phyloP scores from a whole-genome alignment of 495 filamentous ascomycete genomes.

The Hyaloscypha hepaticicola region DNA sequence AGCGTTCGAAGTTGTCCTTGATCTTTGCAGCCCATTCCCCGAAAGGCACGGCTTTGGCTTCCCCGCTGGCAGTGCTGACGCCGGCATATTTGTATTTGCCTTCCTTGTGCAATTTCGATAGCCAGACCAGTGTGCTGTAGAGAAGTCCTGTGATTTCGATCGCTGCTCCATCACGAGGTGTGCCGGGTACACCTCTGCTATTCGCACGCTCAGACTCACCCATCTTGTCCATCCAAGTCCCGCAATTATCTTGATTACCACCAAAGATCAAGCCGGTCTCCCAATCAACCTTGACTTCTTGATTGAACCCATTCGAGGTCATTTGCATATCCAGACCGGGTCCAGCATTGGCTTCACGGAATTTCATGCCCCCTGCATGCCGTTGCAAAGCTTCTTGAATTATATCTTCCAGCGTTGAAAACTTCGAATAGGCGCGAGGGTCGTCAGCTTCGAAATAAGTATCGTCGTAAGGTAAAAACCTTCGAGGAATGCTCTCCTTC shows the following conservation, averaged over 20 bases:
- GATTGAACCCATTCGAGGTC: slow-evolving; percentile 87
- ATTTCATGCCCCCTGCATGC: slow-evolving; percentile 85
- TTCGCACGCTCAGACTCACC: slow-evolving; percentile 91
- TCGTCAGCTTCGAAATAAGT: slow-evolving; percentile 85
- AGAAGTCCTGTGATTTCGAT: slow-evolving; percentile 92
- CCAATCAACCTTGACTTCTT: slow-evolving; percentile 91
- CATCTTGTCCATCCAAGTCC: slow-evolving; percentile 99
- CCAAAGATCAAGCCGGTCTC: slow-evolving; percentile 89
- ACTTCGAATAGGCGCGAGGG: slow-evolving; percentile 76
- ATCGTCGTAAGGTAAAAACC: slow-evolving; percentile 96
- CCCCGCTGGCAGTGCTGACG: slow-evolving; percentile 51
- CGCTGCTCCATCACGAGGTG: slow-evolving; percentile 91
- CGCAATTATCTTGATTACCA: slow-evolving; percentile 91
- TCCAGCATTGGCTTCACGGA: slow-evolving; percentile 93
- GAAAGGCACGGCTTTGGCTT: slow-evolving; percentile 63
- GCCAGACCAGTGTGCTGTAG: slow-evolving; percentile 86
- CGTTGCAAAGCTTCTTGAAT: slow-evolving; percentile 91
- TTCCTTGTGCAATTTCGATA: slow-evolving; percentile 59
- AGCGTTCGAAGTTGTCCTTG: slow-evolving; percentile 82
- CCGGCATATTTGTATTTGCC: slow-evolving; percentile 69
- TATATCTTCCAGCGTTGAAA: slow-evolving; percentile 79
- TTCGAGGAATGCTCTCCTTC: slow-evolving; percentile 71
- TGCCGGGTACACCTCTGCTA: slow-evolving; percentile 93
- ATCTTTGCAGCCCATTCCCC: slow-evolving; percentile 78
- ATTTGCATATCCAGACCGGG: slow-evolving; percentile 86